phyloP scores from a whole-genome alignment of 768 basidiomycete genomes.

The Lyophyllum atratum region DNA sequence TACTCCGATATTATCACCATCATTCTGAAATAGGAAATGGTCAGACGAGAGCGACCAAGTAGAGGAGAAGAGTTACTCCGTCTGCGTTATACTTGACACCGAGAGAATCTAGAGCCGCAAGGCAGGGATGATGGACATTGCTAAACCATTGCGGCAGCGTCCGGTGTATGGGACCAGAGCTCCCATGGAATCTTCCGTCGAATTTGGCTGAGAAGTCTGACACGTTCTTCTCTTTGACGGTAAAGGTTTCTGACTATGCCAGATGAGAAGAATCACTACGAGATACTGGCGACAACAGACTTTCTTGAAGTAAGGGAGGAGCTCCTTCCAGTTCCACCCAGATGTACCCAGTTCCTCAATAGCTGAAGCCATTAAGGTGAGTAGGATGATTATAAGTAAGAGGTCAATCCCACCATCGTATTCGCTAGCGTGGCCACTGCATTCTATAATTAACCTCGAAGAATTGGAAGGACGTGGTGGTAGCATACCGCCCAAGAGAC shows the following conservation, averaged over 20 bases:
- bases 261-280: neutral
- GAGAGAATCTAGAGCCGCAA: neutral
- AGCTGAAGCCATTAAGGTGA: neutral
- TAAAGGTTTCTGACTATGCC: neutral
- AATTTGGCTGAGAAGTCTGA: neutral
- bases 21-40: neutral
- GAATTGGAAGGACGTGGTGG: neutral
- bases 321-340: slow-evolving; percentile 2
- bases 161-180: neutral
- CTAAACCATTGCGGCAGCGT: neutral
- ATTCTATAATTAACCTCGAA: neutral
- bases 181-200: neutral
- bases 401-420: neutral
- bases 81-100: slow-evolving; percentile 4
- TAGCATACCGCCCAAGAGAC: neutral
- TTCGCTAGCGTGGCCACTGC: neutral
- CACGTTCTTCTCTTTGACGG: neutral
- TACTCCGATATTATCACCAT: slow-evolving; percentile 1
- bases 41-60: neutral
- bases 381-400: neutral
- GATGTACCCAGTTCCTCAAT: neutral
- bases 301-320: slow-evolving; percentile 6
- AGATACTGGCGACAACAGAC: neutral
- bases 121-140: neutral
- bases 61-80: neutral